Evolutionary conservation across 305 asterid species (phyloP).

Genomic region (Stenogyne calaminthoides): DNA sequence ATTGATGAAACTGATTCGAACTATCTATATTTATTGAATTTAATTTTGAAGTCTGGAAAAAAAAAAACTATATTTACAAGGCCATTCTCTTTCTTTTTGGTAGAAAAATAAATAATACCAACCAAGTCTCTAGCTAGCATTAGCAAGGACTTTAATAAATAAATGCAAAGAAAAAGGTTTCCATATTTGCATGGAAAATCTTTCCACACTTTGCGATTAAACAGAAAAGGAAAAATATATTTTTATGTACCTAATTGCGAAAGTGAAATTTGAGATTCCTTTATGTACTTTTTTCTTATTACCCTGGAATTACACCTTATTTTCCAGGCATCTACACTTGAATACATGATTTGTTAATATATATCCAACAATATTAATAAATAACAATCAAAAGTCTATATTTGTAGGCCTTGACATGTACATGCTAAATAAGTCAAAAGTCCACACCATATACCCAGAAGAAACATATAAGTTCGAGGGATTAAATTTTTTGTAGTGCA

Average conservation of each 20-base stretch:
- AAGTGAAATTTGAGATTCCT: no score
- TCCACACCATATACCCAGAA: neutral
- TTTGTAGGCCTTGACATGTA: conserved; percentile 7
- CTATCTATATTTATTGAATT: neutral
- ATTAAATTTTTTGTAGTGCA: no score
- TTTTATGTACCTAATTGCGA: no score
- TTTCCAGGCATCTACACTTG: neutral
- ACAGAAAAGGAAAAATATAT: no score
- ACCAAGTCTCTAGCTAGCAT: no score
- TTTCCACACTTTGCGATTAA: no score
- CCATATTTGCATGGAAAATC: no score
- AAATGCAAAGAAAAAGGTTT: neutral
- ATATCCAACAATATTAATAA: neutral
- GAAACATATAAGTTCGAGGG: no score
- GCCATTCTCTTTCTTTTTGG: neutral
- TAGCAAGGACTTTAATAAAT: neutral
- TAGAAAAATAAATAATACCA: neutral
- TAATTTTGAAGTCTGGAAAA: neutral
- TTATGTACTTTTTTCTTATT: no score
- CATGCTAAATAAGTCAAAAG: neutral
- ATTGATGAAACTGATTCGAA: no score
- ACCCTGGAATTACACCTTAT: neutral
- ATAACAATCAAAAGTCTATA: neutral
- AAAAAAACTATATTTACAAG: no score
- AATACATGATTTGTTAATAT: neutral